These are phyloP conservation scores for Eucalyptus rudis DNA, from an alignment of 345 rosid species.

Conservation along the genomic window DNA sequence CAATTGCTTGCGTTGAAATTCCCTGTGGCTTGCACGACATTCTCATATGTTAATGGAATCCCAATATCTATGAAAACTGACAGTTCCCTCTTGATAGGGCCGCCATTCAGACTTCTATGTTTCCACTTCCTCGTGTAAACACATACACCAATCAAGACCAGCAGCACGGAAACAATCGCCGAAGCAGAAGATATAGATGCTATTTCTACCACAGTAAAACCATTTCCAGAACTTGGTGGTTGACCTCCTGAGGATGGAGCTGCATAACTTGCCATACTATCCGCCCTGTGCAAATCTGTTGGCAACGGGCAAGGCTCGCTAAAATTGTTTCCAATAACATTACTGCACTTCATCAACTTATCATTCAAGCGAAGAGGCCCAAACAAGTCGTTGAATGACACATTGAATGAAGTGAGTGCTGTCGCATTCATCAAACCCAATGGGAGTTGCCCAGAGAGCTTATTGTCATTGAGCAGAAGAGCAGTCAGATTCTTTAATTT, in stretches of 20 bases:
- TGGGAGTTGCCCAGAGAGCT: slow-evolving; percentile 51
- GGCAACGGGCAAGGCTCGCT: slow-evolving; percentile 26
- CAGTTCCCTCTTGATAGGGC: slow-evolving; percentile 29
- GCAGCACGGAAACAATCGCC: slow-evolving; percentile 38
- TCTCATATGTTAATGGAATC: slow-evolving; percentile 31
- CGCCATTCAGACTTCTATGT: slow-evolving; percentile 4
- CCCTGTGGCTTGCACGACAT: slow-evolving; percentile 38
- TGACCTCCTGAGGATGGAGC: slow-evolving; percentile 1
- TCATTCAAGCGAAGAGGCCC: slow-evolving; percentile 40
- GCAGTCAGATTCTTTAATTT: slow-evolving; percentile 30
- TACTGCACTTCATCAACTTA: slow-evolving; percentile 26
- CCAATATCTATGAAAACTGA: slow-evolving; percentile 32
- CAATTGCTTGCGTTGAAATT: slow-evolving; percentile 38
- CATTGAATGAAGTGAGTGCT: slow-evolving; percentile 32
- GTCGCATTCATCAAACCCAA: slow-evolving; percentile 30
- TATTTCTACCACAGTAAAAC: slow-evolving; percentile 38
- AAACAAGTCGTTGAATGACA: slow-evolving; percentile 49
- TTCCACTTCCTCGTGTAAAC: slow-evolving; percentile 25
- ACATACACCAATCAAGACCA: slow-evolving; percentile 29
- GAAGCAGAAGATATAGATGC: slow-evolving; percentile 48
- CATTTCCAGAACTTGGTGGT: neutral
- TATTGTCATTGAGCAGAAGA: slow-evolving; percentile 50
- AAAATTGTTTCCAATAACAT: slow-evolving; percentile 43
- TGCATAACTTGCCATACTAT: neutral
- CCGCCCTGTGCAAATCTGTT: neutral